Evolutionary conservation across 2,329 filamentous ascomycete genomes (phyloP).

Genomic region (Exophiala calicioides): DNA sequence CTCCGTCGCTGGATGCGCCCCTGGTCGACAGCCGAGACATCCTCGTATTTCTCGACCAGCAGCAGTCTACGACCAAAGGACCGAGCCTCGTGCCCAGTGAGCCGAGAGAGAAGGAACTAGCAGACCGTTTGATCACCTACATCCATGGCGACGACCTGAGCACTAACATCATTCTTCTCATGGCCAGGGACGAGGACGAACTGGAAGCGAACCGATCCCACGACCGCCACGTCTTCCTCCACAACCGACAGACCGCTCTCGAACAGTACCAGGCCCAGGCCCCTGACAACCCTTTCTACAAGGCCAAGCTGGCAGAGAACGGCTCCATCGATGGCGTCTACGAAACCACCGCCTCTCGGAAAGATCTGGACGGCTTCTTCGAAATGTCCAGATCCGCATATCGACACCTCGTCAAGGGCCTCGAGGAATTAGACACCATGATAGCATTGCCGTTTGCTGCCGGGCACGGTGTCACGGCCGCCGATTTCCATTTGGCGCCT

Average conservation of each 20-base stretch:
- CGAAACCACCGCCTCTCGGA: neutral
- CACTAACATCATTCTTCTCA: conserved; percentile 28
- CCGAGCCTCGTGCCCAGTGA: conserved; percentile 13
- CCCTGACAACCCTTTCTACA: conserved; percentile 24
- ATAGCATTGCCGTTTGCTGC: conserved; percentile 21
- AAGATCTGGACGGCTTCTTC: conserved; percentile 23
- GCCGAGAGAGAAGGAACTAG: conserved; percentile 6
- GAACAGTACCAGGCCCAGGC: conserved; percentile 12
- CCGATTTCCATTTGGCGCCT: conserved; percentile 25
- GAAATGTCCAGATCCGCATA: conserved; percentile 10
- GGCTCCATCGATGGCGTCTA: conserved; percentile 17
- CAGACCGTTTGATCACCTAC: conserved; percentile 17
- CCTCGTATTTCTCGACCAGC: conserved; percentile 6
- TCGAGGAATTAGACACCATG: conserved; percentile 16
- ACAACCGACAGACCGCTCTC: conserved; percentile 14
- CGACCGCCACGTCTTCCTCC: conserved; percentile 13
- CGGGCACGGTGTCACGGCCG: conserved; percentile 17
- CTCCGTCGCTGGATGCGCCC: conserved; percentile 9
- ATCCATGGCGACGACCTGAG: conserved; percentile 17
- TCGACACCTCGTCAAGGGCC: conserved; percentile 7
- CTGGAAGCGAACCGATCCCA: conserved; percentile 13
- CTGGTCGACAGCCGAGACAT: conserved; percentile 19
- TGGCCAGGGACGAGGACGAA: conserved; percentile 23
- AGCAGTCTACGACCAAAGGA: no score
- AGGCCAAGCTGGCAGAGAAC: conserved; percentile 11